Evolutionary conservation across 2,329 filamentous ascomycete genomes (phyloP), one percentile per base, ranked within the genome.

Genomic region (Fusarium kyushuense): DNA sequence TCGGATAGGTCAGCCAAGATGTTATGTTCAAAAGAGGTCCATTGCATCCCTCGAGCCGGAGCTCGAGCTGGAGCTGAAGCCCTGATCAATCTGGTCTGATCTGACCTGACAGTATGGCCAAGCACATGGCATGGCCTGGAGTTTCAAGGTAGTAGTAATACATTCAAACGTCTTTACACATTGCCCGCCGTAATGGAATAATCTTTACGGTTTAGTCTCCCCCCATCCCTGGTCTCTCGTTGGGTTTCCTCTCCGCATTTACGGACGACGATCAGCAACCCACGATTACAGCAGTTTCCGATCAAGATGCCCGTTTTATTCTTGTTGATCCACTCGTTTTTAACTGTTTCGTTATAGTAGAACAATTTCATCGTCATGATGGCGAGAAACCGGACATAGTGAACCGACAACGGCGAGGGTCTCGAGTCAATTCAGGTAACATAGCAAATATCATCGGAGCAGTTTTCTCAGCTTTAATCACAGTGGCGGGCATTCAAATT

Each of bases 81-180:
- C 53, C 64, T 19, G 21, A 38, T 38, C n/a, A 42, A 42, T 41
- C 38, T 41, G 54, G 54, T 57, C 63, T 61, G 43, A 35, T 48
- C 10, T 46, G 62, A 46, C 30, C 48, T 46, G 30, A 52, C 17
- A 16, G 43, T 25, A 33, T 32, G 36, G 30, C 30, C 32, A 33
- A 33, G 32, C 32, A 33, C 25, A 36, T 52, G 7, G 32, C 41
- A 45, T 63, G 45, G 36, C 23, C 36, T 52, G 5, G 32, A 55
- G 53, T 64, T 54, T 64, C 36, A 42, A 43, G 16, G 64, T 67
- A 53, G 64, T 67, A 53, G 65, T 69, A 66, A 69, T 69, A 56
- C 32, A 69, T 69, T 69, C 65, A 47, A 62, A 51, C 49, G 41
- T 41, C 32, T 65, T 69, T 69, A 69, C 65, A 69, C 65, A 69